Evolutionary conservation across 2,329 filamentous ascomycete species (phyloP), one percentile per base, ranked within the genome.

Genomic region (Aspergillus sp.): DNA sequence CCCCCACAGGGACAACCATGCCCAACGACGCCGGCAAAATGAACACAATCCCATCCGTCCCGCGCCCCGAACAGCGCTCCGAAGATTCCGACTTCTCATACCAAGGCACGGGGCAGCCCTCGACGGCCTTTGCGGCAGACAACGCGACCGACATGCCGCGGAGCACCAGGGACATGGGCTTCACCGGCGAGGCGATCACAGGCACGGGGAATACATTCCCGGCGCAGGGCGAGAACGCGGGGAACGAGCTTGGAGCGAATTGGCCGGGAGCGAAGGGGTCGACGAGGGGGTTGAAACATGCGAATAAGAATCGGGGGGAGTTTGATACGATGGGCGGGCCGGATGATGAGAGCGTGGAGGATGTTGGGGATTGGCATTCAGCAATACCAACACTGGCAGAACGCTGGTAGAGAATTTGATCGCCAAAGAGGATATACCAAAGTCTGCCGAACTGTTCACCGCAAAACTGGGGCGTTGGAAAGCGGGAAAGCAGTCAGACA

Each of bases 71-170:
- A 61, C 78, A 83, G 60, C 67, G 68, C 12, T 63, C 66, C 43
- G 69, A 76, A 41, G 65, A 73, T 42, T 44, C 43, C 3, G 59
- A 64, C 44, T 72, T 66, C 55, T 68, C 76, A 45, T 67, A 75
- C 41, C 70, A 74, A 22, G 70, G 73, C 24, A 56, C 76, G 15
- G 75, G 73, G 12, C 64, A 69, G 44, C 64, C 71, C 5, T 69
- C 69, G 38, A 58, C 72, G 1, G 75, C 75, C n/a, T 69, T 71
- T 17, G 80, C 78, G 0, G 80, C 77, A 7, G 77, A 80, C 57
- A 83, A 83, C 58, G 66, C 73, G 7, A 77, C 73, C 32, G 78
- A 82, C 47, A 76, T 83, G 56, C 76, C 81, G 4, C 69, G 65
- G 22, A 68, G 71, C 18, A 66, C 69, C 2, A 53, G 62, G 11